Evolutionary conservation across 2,329 filamentous ascomycete genomes (phyloP), one percentile per base, ranked within the genome.

Genomic region (Fusarium goolgardi): DNA sequence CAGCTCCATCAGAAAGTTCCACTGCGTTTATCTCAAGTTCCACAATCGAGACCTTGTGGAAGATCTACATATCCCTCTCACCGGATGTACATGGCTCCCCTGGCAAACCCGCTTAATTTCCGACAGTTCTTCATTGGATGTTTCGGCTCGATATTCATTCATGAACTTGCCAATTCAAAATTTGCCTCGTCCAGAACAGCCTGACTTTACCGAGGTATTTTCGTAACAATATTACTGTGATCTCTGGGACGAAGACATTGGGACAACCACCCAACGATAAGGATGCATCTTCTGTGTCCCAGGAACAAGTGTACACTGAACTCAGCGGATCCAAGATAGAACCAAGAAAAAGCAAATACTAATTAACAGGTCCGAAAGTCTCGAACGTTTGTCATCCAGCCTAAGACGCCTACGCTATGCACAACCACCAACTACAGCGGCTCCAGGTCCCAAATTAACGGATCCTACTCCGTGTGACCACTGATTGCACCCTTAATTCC

Each of bases 401-500:
- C 47, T 35, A 43, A 65, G 46, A 64, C 72, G 70, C 72, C 72
- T 54, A 63, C 72, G 72, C 72, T 74, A 73, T 74, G 72, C 55
- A 60, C 44, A 56, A 40, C 27, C 18, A 60, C 37, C 29, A 34
- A 43, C 29, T 31, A 50, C 35, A 7, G n/a, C 35, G 11, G 2
- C n/a, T 40, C n/a, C 29, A 6, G 10, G 18, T n/a, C 6, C 21
- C 18, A 31, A 21, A 37, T 31, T 11, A 21, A 35, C 20, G 10
- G 2, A 23, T 35, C 16, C 49, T 65, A 77, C 31, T 77, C 74
- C 2, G 65, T 44, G 31, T 79, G 78, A 3, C 78, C 77, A 10
- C 75, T 75, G 7, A 80, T 75, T 4, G 84, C 84, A 13, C 77
- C 78, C 75, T 81, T 85, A 70, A 87, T 82, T 0, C 84, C 84